phyloP scores from a whole-genome alignment of 306 rosid species.

The Canavalia ensiformis region DNA sequence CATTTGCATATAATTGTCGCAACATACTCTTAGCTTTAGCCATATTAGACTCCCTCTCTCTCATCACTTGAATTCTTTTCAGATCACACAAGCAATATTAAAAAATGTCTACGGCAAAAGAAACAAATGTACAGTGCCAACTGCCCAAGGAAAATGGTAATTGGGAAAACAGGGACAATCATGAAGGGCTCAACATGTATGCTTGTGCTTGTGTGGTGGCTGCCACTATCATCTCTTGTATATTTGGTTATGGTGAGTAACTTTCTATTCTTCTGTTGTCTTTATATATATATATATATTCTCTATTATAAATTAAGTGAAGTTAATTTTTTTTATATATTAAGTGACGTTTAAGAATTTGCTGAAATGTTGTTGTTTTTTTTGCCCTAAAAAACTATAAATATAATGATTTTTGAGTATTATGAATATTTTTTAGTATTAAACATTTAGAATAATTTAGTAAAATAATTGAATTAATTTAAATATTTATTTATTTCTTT shows the following conservation, averaged over 20 bases:
- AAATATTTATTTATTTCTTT: too few species aligned
- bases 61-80: constrained; percentile 4
- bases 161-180: constrained; percentile 16
- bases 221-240: constrained; percentile 66
- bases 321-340: too few species aligned
- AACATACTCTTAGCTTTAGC: background rate
- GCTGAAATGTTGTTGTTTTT: too few species aligned
- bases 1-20: constrained; percentile 7
- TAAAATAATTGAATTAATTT: too few species aligned
- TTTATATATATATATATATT: too few species aligned
- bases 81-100: background rate
- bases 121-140: constrained; percentile 29
- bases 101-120: constrained; percentile 30
- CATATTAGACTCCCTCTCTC: background rate
- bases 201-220: constrained; percentile 66
- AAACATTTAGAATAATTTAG: too few species aligned
- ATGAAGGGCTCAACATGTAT: constrained; percentile 57
- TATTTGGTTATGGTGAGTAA: constrained; percentile 55
- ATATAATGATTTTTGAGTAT: too few species aligned
- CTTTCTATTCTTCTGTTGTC: background rate
- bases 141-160: constrained; percentile 35
- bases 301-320: too few species aligned
- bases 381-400: too few species aligned
- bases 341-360: too few species aligned
- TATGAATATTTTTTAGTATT: too few species aligned